Evolutionary conservation across 257 asterid genomes (phyloP).

Genomic region (Parsonsia alboflavescens): DNA sequence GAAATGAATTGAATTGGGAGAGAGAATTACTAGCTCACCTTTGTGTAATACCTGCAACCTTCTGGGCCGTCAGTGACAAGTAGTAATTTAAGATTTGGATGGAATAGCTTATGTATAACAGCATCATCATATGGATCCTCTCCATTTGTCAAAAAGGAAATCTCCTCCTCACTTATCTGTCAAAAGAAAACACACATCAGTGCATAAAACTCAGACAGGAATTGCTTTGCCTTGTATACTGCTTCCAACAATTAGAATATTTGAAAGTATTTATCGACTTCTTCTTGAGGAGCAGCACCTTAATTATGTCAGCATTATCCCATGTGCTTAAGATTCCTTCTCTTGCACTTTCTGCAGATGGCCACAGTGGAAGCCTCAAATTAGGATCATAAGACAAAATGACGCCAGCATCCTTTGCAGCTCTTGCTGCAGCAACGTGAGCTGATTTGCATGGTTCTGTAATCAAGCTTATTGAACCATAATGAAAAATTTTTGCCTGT

Average conservation of each 20-base stretch:
- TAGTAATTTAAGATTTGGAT: slow-evolving; percentile 70
- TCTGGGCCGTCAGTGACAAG: slow-evolving; percentile 96
- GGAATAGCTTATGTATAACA: slow-evolving; percentile 82
- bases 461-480: slow-evolving; percentile 93
- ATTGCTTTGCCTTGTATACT: neutral
- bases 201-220: slow-evolving; percentile 1
- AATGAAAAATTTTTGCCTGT: slow-evolving; percentile 94
- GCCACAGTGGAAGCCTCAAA: slow-evolving; percentile 96
- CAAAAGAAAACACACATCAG: slow-evolving; percentile 21
- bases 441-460: slow-evolving; percentile 97
- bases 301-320: slow-evolving; percentile 87
- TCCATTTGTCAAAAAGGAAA: slow-evolving; percentile 74
- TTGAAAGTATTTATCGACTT: neutral
- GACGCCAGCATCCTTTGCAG: slow-evolving; percentile 90
- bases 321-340: slow-evolving; percentile 97
- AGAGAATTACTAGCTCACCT: slow-evolving; percentile 43
- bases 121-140: slow-evolving; percentile 91
- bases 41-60: slow-evolving; percentile 96
- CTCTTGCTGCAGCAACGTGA: slow-evolving; percentile 79
- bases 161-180: slow-evolving; percentile 95
- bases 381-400: slow-evolving; percentile 95
- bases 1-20: neutral
- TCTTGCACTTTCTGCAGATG: slow-evolving; percentile 90
- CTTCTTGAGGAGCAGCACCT: slow-evolving; percentile 43
- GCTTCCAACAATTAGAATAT: neutral